Evolutionary conservation across 108 stramenopile species (phyloP), one percentile per base, ranked within the genome.

Genomic region (Skeletonema potamos): DNA sequence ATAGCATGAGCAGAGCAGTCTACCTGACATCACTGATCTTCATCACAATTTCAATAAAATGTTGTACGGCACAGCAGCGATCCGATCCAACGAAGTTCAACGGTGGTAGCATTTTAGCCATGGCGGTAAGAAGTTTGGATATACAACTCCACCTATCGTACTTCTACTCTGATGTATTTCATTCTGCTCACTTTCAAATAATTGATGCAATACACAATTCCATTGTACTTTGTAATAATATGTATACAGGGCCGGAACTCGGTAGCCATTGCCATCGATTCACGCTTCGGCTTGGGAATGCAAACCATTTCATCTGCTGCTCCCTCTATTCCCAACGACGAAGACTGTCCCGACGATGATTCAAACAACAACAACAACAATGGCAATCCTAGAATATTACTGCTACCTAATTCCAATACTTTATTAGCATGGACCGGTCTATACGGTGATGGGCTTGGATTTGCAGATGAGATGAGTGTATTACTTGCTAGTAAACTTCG

Each of bases 231-330:
- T 7, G 7, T 34, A 24, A 22, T 9, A n/a, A 9, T 9, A 1
- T 24, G 20, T 51, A 24, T 9, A 0, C 22, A 51, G 48, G 95
- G 95, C 4, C 78, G 82, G 24, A 78, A 87, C 46, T 86, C 89
- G 59, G 91, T 93, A 7, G 95, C 89, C 2, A 54, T 96, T 24
- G 92, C 91, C 20, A 76, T 92, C 13, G 92, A 96, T 73, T 79
- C 83, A 58, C 89, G 95, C 18, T 92, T 96, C 63, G 95, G 89
- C 10, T 66, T 82, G 58, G 92, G 92, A n/a, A 80, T 87, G 58
- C 89, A 88, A 66, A 82, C 82, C 37, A 66, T 76, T 22, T 69
- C 81, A 18, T 64, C 71, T 26, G 34, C 70, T 24, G 39, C 51
- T n/a, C 28, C 68, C 44, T 79, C 32, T 44, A 27, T 13, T 10